Evolutionary conservation across 2,329 filamentous ascomycete species (phyloP).

Genomic region (Scedosporium aurantiacum): DNA sequence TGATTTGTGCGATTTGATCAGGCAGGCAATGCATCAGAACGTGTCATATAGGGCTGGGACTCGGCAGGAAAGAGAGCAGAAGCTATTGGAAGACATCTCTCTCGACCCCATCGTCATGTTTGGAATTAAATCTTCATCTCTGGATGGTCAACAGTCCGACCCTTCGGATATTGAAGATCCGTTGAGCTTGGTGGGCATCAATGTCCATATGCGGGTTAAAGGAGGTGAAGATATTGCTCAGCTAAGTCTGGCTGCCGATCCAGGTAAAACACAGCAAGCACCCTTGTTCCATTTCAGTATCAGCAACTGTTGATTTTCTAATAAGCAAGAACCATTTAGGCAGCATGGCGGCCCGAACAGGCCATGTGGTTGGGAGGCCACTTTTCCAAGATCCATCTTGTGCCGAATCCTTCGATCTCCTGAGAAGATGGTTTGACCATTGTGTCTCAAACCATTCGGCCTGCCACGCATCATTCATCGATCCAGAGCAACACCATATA

Average conservation of each 20-base stretch:
- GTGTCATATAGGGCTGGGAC: background rate
- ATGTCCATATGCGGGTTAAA: background rate
- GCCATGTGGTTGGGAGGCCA: background rate
- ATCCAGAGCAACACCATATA: background rate
- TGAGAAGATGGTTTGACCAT: background rate
- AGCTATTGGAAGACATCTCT: background rate
- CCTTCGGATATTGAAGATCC: background rate
- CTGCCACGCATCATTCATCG: background rate
- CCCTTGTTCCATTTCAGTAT: background rate
- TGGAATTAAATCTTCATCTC: background rate
- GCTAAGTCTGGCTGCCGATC: background rate
- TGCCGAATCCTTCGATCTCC: background rate
- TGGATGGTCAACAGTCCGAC: background rate
- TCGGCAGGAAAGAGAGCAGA: background rate
- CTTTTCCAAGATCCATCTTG: background rate
- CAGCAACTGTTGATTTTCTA: background rate
- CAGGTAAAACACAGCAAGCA: background rate
- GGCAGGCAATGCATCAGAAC: background rate
- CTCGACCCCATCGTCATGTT: background rate
- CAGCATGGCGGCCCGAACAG: background rate
- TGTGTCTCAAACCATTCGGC: background rate
- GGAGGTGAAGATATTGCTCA: background rate
- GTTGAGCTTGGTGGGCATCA: background rate
- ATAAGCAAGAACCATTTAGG: background rate
- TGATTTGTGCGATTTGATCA: background rate